A percentile compares a stretch with the other conserved stretches of the same genome.
phyloP scores from a whole-genome alignment of 345 rosid genomes.

The Microthlaspi erraticum region DNA sequence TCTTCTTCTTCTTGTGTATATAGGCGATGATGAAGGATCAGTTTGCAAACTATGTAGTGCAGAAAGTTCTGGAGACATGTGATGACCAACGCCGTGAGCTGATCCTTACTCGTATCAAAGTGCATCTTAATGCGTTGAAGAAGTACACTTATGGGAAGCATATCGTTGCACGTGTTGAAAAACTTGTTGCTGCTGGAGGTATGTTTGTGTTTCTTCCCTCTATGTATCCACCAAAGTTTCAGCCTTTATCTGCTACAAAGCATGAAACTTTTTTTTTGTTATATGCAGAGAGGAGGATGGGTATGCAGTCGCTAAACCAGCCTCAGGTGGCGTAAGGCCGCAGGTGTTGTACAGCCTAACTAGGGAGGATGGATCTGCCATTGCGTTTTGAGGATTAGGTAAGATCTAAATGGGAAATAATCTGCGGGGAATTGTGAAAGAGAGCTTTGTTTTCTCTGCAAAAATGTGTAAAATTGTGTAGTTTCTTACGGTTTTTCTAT shows the following conservation, averaged over 20 bases:
- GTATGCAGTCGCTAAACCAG: conserved; percentile 24
- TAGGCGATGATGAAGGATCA: conserved; percentile 98
- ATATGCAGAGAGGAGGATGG: conserved; percentile 43
- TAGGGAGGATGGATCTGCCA: conserved; percentile 48
- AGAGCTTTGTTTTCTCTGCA: conserved; percentile 51
- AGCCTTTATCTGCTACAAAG: conserved; percentile 2
- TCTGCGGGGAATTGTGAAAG: conserved; percentile 21
- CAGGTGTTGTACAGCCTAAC: conserved; percentile 41
- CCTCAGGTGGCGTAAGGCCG: conserved; percentile 26
- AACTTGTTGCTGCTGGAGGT: conserved; percentile 98
- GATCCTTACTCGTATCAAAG: conserved; percentile 83
- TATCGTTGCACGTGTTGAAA: conserved; percentile 94
- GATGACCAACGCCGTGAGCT: conserved; percentile 88
- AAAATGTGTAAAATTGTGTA: conserved; percentile 65
- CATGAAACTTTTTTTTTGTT: neutral
- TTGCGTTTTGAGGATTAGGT: conserved; percentile 46
- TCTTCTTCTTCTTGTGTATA: conserved; percentile 26
- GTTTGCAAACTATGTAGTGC: conserved; percentile 96
- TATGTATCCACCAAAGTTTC: neutral
- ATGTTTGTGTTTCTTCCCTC: conserved; percentile 29
- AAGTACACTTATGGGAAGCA: conserved; percentile 97
- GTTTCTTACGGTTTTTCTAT: conserved; percentile 55
- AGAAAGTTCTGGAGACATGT: conserved; percentile 93
- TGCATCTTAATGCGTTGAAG: conserved; percentile 84
- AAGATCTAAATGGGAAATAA: conserved; percentile 53